These are phyloP conservation scores for Euclidium syriacum DNA, from an alignment of 345 rosid species.

Conservation along the genomic window DNA sequence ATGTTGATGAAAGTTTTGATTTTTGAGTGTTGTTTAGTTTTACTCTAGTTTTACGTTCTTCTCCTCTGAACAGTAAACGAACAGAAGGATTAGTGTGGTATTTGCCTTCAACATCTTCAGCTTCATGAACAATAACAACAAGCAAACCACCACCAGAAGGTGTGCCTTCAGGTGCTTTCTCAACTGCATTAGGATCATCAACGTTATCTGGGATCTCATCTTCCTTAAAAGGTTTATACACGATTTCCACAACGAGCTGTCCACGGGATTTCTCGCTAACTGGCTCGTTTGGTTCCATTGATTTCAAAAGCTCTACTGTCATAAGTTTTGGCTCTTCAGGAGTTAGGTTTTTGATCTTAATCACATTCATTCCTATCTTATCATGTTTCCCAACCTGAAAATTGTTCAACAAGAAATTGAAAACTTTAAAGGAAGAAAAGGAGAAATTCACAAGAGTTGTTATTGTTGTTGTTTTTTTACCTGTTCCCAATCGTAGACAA, in stretches of 20 bases:
- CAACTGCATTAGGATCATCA: constrained; percentile 46
- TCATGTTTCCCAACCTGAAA: constrained; percentile 85
- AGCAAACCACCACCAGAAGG: constrained; percentile 87
- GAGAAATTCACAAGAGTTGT: background rate
- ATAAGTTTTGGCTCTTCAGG: constrained; percentile 70
- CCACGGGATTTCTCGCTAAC: constrained; percentile 78
- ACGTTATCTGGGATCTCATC: constrained; percentile 34
- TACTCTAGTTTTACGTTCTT: constrained; percentile 84
- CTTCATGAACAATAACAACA: constrained; percentile 86
- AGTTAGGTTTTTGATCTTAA: constrained; percentile 58
- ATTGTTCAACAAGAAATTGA: background rate
- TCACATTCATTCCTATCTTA: constrained; percentile 78
- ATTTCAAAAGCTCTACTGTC: constrained; percentile 72
- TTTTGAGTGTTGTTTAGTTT: background rate
- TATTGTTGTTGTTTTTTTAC: constrained; percentile 28
- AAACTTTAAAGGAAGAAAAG: no score
- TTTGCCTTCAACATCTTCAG: constrained; percentile 86
- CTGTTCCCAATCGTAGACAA: constrained; percentile 92
- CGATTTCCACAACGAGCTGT: constrained; percentile 55
- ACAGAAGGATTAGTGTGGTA: constrained; percentile 84
- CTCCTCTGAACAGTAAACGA: constrained; percentile 76
- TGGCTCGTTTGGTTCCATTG: constrained; percentile 63
- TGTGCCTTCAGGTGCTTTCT: constrained; percentile 87
- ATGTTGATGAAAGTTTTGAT: background rate
- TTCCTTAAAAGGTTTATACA: constrained; percentile 69